Base-by-base conservation (phyloP, 2,329 filamentous ascomycete genomes). In the Fusarium metavorans region DNA sequence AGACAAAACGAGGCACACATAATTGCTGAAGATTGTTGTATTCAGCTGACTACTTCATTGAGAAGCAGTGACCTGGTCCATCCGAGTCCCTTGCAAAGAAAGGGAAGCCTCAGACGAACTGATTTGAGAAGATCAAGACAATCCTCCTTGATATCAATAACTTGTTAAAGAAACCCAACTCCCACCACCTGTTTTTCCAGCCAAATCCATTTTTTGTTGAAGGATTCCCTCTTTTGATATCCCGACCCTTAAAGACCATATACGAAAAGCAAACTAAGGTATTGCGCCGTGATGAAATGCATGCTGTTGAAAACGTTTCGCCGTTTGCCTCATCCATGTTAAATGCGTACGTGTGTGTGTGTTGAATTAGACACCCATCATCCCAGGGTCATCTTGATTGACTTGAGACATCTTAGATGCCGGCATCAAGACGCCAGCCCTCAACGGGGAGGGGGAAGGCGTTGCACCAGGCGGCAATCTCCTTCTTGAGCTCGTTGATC, bases 381-480 rank as follows among this genome's bases (percentile, higher is more conserved):
- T 63, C 60, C 67, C 41, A 71, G 67, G 30, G 69, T 57, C 52
- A 57, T 57, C 52, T 57, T 60, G 67, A 54, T 59, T 68, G 8
- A 34, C n/a, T 56, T 35, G 3, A 60, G 45, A 48, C 70, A 71
- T 52, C 48, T 87, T 89, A 91, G 80, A 91, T 83, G 76, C 88
- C 88, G 70, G 89, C 89, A 78, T 91, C 89, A 68, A 86, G 81
- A 80, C 91, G 89, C 91, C 91, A 92, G 80, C 91, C 91, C 87
- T 92, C 91, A 75, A 97, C 92, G 71, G 97, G 97, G 73, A 99
- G 93, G 81, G 97, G 97, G 93, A 98, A 99, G 77, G 90, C 91
- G 82, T 89, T 90, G 82, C 94, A 94, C 96, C 96, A 99, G 58
- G 87, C 86, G 56, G 94, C 88, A 83, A 99, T 95, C 90, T 98